Conservation (phyloP, 75 land plant genomes). For the Selaginella moellendorffii region DNA sequence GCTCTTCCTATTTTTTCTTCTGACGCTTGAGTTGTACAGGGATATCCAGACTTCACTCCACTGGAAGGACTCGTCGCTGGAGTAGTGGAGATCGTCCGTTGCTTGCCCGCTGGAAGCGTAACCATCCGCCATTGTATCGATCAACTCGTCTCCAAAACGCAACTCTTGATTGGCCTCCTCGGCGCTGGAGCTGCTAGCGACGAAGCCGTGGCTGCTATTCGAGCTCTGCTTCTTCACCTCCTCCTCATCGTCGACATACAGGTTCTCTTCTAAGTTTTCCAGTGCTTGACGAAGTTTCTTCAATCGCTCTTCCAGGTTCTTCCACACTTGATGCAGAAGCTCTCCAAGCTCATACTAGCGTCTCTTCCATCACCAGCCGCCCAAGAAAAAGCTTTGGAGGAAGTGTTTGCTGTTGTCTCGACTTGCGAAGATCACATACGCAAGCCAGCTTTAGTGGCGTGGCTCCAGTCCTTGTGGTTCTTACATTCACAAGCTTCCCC, state of each 20-base stretch:
- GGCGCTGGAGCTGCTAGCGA: not conserved
- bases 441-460: conserved; percentile 70
- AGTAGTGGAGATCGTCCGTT: conserved; percentile 52
- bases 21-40: conserved; percentile 32
- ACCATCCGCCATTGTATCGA: conserved; percentile 52
- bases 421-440: conserved; percentile 82
- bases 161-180: conserved; percentile 5
- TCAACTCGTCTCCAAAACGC: conserved; percentile 32
- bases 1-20: not conserved
- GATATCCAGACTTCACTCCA: conserved; percentile 55
- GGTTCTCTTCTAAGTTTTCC: conserved; percentile 28
- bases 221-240: conserved; percentile 56
- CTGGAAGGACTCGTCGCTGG: conserved; percentile 75
- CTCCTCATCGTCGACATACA: conserved; percentile 72
- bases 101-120: conserved; percentile 90
- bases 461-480: conserved; percentile 84
- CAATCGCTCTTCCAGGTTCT: conserved; percentile 41
- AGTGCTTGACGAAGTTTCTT: no score
- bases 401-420: conserved; percentile 48
- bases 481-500: conserved; percentile 11
- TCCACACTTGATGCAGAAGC: conserved; percentile 50
- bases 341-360: conserved; percentile 45
- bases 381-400: conserved; percentile 40
- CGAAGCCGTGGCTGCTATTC: conserved; percentile 48
- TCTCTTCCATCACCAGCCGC: conserved; percentile 42